These are phyloP conservation scores for Daldinia decipiens DNA, from an alignment of 495 filamentous ascomycete genomes.

Conservation along the genomic window DNA sequence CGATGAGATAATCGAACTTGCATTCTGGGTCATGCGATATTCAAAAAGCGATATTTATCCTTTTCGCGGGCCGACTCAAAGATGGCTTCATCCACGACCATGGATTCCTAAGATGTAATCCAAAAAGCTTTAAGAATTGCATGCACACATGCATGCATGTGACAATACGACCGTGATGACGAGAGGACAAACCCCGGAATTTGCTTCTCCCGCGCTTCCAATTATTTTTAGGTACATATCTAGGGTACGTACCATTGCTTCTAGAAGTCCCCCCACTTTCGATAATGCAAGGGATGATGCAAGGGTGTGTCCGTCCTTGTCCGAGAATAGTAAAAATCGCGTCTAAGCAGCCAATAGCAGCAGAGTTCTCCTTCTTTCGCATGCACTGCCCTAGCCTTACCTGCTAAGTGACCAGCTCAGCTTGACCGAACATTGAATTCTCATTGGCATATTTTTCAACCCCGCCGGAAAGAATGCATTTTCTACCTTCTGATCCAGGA, in stretches of 20 bases:
- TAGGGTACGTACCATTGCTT: not conserved
- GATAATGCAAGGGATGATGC: not conserved
- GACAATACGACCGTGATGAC: slow-evolving; percentile 3
- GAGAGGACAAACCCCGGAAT: slow-evolving; percentile 6
- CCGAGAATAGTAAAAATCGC: slow-evolving; percentile 3
- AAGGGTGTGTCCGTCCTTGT: slow-evolving; percentile 1
- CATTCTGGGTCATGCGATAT: slow-evolving; percentile 6
- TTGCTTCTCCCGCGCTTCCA: slow-evolving; percentile 13
- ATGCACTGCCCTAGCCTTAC: slow-evolving; percentile 2
- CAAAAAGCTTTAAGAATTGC: slow-evolving; percentile 1
- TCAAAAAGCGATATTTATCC: not conserved
- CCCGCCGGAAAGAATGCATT: not conserved
- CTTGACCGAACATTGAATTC: not conserved
- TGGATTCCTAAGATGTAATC: not conserved
- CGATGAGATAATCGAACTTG: slow-evolving; percentile 8
- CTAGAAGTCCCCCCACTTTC: not conserved
- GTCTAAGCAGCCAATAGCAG: not conserved
- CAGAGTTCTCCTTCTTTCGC: not conserved
- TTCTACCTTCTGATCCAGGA: slow-evolving; percentile 4
- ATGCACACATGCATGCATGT: slow-evolving; percentile 7
- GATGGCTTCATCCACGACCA: slow-evolving; percentile 12
- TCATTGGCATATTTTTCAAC: not conserved
- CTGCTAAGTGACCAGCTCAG: not conserved
- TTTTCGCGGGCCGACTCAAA: slow-evolving; percentile 19
- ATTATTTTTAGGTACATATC: not conserved